phyloP scores from a whole-genome alignment of 1,284 basidiomycete genomes.

The Heliocybe sulcata region DNA sequence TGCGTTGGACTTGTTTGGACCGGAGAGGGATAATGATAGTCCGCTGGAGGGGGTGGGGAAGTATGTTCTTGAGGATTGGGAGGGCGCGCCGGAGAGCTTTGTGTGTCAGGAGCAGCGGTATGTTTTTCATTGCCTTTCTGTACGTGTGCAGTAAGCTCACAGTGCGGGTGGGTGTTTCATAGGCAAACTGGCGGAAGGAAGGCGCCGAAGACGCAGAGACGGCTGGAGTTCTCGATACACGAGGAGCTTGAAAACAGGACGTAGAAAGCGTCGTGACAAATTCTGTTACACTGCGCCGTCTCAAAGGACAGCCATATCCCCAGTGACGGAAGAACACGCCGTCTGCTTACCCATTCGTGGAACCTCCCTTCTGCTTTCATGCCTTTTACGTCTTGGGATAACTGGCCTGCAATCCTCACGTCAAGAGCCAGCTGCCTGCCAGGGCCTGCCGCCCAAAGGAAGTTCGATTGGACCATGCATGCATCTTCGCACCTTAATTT shows the following conservation, averaged over 20 bases:
- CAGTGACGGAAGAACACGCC: too few relatives aligned
- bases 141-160: conserved; percentile 7
- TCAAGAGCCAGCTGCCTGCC: too few relatives aligned
- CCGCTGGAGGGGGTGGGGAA: conserved; percentile 42
- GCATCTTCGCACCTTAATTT: too few relatives aligned
- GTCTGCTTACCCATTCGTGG: too few relatives aligned
- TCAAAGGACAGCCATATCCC: too few relatives aligned
- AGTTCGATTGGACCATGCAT: too few relatives aligned
- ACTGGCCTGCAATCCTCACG: too few relatives aligned
- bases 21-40: conserved; percentile 53
- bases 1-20: conserved; percentile 84
- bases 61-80: conserved; percentile 89
- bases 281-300: not conserved
- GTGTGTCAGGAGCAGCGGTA: conserved; percentile 93
- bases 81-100: conserved; percentile 89
- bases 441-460: too few relatives aligned
- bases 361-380: too few relatives aligned
- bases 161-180: not conserved
- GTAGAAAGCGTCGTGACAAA: not conserved
- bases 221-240: conserved; percentile 82
- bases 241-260: conserved; percentile 42
- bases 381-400: too few relatives aligned
- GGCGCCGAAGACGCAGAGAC: conserved; percentile 84
- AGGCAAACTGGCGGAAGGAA: conserved; percentile 86
- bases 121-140: conserved; percentile 6